A percentile compares a stretch with the other conserved stretches of the same genome.
Evolutionary conservation across 306 rosid genomes (phyloP).

Genomic region (Castanea sativa): DNA sequence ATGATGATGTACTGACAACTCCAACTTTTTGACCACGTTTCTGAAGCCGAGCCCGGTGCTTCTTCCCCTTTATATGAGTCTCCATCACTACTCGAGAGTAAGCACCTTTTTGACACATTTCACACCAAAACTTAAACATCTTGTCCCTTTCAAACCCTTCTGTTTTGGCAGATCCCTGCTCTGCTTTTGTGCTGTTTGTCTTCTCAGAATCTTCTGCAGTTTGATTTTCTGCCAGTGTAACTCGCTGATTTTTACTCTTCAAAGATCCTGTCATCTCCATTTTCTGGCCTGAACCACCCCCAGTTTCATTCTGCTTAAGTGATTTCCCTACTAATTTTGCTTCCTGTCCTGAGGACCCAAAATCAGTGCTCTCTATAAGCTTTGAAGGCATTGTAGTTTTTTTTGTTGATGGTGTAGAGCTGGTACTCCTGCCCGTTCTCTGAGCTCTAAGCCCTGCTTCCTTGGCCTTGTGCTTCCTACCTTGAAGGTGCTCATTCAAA

Average conservation of each 20-base stretch:
- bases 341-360: constrained; percentile 13
- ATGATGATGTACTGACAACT: neutral
- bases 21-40: neutral
- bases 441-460: constrained; percentile 25
- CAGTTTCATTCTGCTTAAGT: constrained; percentile 6
- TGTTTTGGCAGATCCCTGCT: neutral
- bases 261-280: neutral
- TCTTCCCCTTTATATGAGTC: constrained; percentile 32
- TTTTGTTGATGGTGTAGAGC: neutral
- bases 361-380: neutral
- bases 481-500: constrained; percentile 48
- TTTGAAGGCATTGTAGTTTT: constrained; percentile 18
- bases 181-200: neutral
- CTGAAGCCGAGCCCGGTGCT: constrained; percentile 16
- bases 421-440: constrained; percentile 16
- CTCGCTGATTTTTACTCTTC: constrained; percentile 15
- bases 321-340: constrained; percentile 7
- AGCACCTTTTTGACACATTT: constrained; percentile 35
- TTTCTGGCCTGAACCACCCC: constrained; percentile 10
- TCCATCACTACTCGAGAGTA: constrained; percentile 12
- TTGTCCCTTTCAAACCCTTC: neutral
- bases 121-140: constrained; percentile 28
- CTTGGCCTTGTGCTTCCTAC: constrained; percentile 68
- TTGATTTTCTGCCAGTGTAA: constrained; percentile 13
- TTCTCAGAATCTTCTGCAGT: constrained; percentile 2